Evolutionary conservation across 768 basidiomycete genomes (phyloP).

Genomic region (Leccinum boreale): DNA sequence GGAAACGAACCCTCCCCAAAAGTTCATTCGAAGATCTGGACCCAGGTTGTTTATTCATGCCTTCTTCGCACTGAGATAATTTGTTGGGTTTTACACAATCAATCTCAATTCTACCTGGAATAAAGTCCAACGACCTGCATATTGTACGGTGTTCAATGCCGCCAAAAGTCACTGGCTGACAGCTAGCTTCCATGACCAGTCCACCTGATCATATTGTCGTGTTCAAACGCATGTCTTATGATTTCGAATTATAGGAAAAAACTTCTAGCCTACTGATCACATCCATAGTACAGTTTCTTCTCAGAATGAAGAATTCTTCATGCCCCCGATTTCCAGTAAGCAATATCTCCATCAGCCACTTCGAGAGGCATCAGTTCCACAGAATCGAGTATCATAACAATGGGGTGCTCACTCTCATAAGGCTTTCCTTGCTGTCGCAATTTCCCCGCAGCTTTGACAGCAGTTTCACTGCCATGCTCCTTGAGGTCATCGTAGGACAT

Average conservation of each 20-base stretch:
- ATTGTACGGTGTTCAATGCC: background rate
- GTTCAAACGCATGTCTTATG: background rate
- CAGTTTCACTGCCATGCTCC: slow-evolving; percentile 85
- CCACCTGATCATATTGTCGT: no score
- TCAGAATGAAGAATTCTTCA: slow-evolving; percentile 13
- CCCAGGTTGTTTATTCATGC: no score
- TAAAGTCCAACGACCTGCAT: background rate
- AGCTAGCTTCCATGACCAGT: background rate
- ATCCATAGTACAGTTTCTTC: slow-evolving; percentile 7
- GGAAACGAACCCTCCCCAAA: background rate
- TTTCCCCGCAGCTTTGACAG: slow-evolving; percentile 95
- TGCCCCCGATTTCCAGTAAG: slow-evolving; percentile 85
- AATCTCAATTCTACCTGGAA: background rate
- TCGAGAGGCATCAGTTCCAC: slow-evolving; percentile 5
- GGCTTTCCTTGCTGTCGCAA: slow-evolving; percentile 95
- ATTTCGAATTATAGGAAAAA: slow-evolving; percentile 10
- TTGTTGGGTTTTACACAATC: background rate
- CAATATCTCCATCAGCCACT: slow-evolving; percentile 90
- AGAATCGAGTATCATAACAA: background rate
- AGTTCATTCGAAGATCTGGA: background rate
- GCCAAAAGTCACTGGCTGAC: background rate
- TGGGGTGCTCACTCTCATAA: slow-evolving; percentile 73
- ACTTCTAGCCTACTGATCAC: slow-evolving; percentile 9
- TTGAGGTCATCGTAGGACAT: slow-evolving; percentile 89
- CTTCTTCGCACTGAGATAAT: background rate